Percentiles rank a stretch among this genome's conserved stretches.
Conservation (phyloP, 257 asterid species). For the Leptodermis oblonga region DNA sequence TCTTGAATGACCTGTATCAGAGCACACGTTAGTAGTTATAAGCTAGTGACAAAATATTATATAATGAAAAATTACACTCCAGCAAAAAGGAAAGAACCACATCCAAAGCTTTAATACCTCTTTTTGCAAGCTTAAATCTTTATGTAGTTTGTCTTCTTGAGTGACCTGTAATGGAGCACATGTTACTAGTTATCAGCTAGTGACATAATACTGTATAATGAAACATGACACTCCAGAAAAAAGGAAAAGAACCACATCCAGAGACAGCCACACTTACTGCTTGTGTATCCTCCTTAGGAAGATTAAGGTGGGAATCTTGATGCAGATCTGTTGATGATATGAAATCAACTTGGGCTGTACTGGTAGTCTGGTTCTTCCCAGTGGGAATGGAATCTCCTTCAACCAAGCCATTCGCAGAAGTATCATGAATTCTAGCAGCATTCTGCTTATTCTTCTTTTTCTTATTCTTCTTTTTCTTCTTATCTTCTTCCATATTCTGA, state of each 20-base stretch:
- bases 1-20: conserved; percentile 41
- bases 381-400: conserved; percentile 34
- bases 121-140: conserved; percentile 36
- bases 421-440: conserved; percentile 29
- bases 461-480: conserved; percentile 60
- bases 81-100: not conserved
- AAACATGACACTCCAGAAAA: not conserved
- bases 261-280: conserved; percentile 28
- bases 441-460: conserved; percentile 64
- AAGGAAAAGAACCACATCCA: not conserved
- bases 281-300: conserved; percentile 32
- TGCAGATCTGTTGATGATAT: conserved; percentile 19
- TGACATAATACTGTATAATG: not conserved
- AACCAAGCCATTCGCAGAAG: conserved; percentile 28
- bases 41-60: not conserved
- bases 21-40: conserved; percentile 16
- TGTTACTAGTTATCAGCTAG: conserved; percentile 11
- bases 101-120: conserved; percentile 37
- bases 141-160: conserved; percentile 45
- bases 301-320: conserved; percentile 21
- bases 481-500: conserved; percentile 41
- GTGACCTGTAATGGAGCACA: conserved; percentile 34
- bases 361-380: conserved; percentile 19
- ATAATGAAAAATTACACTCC: not conserved
- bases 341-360: conserved; percentile 19